Percentiles rank a stretch among this genome's conserved stretches.
phyloP scores from a whole-genome alignment of 1,284 basidiomycete genomes.

The Boletus semigastroideus region DNA sequence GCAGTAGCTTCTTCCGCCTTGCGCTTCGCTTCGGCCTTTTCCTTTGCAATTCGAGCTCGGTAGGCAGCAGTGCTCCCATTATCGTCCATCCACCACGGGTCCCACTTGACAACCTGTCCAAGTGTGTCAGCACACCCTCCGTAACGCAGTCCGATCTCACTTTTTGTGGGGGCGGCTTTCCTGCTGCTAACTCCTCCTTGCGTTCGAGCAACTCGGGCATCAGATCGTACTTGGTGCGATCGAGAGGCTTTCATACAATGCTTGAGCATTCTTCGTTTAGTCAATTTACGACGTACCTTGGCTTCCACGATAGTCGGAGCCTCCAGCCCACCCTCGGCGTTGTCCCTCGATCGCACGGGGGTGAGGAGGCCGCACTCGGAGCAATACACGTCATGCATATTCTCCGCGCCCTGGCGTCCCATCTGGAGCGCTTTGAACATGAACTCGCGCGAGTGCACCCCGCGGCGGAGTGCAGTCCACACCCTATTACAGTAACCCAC shows the following conservation, averaged over 20 bases:
- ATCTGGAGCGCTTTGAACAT: slow-evolving; percentile 20
- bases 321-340: slow-evolving; percentile 14
- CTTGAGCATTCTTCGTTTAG: not conserved
- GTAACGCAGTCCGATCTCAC: not conserved
- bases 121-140: not conserved
- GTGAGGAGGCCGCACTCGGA: slow-evolving; percentile 21
- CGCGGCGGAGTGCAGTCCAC: slow-evolving; percentile 20
- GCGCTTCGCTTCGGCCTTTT: slow-evolving; percentile 4
- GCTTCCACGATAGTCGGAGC: slow-evolving; percentile 16
- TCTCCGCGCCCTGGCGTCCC: slow-evolving; percentile 20
- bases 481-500: slow-evolving; percentile 12
- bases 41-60: slow-evolving; percentile 12
- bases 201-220: slow-evolving; percentile 6
- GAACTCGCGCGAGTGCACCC: slow-evolving; percentile 20
- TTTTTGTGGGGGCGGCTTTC: not conserved
- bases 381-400: slow-evolving; percentile 23
- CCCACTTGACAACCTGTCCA: slow-evolving; percentile 9
- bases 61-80: slow-evolving; percentile 18
- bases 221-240: slow-evolving; percentile 19
- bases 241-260: slow-evolving; percentile 5
- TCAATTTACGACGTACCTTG: slow-evolving; percentile 4
- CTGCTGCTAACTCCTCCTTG: not conserved
- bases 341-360: slow-evolving; percentile 12
- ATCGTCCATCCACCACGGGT: slow-evolving; percentile 17
- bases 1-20: not conserved